Percentiles rank a stretch among this genome's conserved stretches.
These are phyloP conservation scores for Aspergillus fumigatiaffinis DNA, from an alignment of 2,329 filamentous ascomycete genomes.

Conservation along the genomic window DNA sequence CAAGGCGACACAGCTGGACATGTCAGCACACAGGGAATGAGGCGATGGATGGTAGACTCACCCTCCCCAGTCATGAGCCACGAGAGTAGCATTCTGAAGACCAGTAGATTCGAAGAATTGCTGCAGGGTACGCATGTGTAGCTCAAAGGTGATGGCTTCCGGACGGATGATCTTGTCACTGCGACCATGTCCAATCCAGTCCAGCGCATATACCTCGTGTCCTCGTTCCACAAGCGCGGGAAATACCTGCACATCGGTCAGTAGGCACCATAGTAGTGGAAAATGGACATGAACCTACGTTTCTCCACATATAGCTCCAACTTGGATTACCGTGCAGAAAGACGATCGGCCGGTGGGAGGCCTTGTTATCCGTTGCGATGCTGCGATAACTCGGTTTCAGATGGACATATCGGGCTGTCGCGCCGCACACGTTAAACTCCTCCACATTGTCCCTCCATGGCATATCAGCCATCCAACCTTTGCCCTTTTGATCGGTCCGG, in stretches of 20 bases:
- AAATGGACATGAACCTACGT: constrained; percentile 1
- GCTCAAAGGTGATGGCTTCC: constrained; percentile 8
- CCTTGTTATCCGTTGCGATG: neutral
- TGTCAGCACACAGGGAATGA: neutral
- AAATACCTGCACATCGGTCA: neutral
- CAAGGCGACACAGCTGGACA: neutral
- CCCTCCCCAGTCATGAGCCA: neutral
- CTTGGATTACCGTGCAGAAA: constrained; percentile 15
- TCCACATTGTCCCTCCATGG: neutral
- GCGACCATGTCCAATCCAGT: constrained; percentile 14
- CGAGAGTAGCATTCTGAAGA: neutral
- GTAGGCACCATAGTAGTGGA: neutral
- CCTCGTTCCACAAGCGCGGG: constrained; percentile 2
- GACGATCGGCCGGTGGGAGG: constrained; percentile 3
- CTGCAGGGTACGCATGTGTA: constrained; percentile 12
- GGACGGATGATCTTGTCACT: constrained; percentile 9
- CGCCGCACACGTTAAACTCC: neutral
- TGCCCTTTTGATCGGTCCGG: neutral
- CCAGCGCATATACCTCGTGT: constrained; percentile 11
- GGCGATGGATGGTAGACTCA: neutral
- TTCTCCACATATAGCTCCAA: constrained; percentile 15
- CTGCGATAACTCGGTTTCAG: neutral
- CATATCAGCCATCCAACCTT: neutral
- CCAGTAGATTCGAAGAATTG: constrained; percentile 9
- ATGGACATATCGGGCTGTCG: neutral